Evolutionary conservation across 2,329 filamentous ascomycete genomes (phyloP).

Genomic region (Diaporthe helianthi): DNA sequence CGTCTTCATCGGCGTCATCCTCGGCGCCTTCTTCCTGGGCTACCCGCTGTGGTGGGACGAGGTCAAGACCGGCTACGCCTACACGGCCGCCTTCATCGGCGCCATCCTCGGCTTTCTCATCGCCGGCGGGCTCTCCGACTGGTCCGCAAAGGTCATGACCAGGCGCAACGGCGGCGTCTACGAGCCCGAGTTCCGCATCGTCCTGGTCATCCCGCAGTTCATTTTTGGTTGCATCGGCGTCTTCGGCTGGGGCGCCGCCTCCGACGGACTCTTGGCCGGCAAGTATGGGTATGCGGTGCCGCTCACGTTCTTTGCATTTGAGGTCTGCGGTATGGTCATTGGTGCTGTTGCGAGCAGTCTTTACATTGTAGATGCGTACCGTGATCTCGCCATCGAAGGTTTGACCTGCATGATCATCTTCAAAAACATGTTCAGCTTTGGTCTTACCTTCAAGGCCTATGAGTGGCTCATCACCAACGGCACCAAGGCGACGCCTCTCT

Average conservation of each 20-base stretch:
- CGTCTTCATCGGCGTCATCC: constrained; percentile 85
- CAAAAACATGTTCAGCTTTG: constrained; percentile 93
- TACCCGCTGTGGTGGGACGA: constrained; percentile 84
- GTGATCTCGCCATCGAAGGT: constrained; percentile 84
- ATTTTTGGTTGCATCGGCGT: constrained; percentile 79
- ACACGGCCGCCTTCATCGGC: constrained; percentile 85
- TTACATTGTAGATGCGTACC: constrained; percentile 93
- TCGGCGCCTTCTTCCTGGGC: constrained; percentile 82
- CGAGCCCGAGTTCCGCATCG: constrained; percentile 88
- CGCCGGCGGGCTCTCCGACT: constrained; percentile 78
- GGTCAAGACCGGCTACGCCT: constrained; percentile 83
- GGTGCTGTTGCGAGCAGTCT: constrained; percentile 85
- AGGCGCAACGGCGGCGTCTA: constrained; percentile 80
- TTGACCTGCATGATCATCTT: constrained; percentile 92
- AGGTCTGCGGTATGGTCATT: constrained; percentile 90
- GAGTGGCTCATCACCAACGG: constrained; percentile 77
- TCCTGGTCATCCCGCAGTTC: constrained; percentile 83
- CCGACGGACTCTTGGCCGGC: constrained; percentile 59
- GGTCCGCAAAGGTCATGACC: constrained; percentile 73
- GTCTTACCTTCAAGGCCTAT: constrained; percentile 83
- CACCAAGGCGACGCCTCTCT: constrained; percentile 59
- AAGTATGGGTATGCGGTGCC: constrained; percentile 76
- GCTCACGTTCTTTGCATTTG: constrained; percentile 81
- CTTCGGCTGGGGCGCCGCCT: constrained; percentile 83
- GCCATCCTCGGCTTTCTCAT: constrained; percentile 79